A percentile compares a stretch with the other conserved stretches of the same genome.
Evolutionary conservation across 164 flowering plant genomes (phyloP).

Genomic region (Santalum album): DNA sequence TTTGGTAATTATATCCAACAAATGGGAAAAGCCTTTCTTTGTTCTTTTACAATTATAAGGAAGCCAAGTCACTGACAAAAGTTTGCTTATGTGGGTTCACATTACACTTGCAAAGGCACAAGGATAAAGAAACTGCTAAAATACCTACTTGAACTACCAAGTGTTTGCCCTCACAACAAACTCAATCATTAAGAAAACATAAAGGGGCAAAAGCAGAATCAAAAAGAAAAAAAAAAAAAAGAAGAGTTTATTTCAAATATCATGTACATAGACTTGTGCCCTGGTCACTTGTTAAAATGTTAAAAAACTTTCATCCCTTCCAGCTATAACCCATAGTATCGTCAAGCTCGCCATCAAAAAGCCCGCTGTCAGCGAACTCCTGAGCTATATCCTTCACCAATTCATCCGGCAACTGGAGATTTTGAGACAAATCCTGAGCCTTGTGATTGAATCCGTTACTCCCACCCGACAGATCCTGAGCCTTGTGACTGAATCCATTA

Average conservation of each 20-base stretch:
- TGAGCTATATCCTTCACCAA: conserved; percentile 47
- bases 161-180: conserved; percentile 17
- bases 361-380: conserved; percentile 59
- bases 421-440: conserved; percentile 35
- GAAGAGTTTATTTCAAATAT: conserved; percentile 15
- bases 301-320: conserved; percentile 63
- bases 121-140: too few species aligned
- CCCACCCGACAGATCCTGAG: too few species aligned
- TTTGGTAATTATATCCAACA: too few species aligned
- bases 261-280: conserved; percentile 31
- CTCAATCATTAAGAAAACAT: conserved; percentile 7
- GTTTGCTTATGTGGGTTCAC: too few species aligned
- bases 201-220: too few species aligned
- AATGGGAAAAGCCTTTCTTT: too few species aligned
- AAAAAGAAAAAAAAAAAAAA: conserved; percentile 1
- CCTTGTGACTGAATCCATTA: too few species aligned
- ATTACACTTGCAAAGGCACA: too few species aligned
- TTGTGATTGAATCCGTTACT: conserved; percentile 38
- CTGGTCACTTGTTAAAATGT: too few species aligned
- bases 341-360: conserved; percentile 46
- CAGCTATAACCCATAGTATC: conserved; percentile 49
- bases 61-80: too few species aligned
- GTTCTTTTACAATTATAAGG: too few species aligned
- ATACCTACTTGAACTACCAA: too few species aligned
- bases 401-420: conserved; percentile 50